Evolutionary conservation across 2,329 filamentous ascomycete genomes (phyloP), one percentile per base, ranked within the genome.

Genomic region (Rhynchosporium graminicola): DNA sequence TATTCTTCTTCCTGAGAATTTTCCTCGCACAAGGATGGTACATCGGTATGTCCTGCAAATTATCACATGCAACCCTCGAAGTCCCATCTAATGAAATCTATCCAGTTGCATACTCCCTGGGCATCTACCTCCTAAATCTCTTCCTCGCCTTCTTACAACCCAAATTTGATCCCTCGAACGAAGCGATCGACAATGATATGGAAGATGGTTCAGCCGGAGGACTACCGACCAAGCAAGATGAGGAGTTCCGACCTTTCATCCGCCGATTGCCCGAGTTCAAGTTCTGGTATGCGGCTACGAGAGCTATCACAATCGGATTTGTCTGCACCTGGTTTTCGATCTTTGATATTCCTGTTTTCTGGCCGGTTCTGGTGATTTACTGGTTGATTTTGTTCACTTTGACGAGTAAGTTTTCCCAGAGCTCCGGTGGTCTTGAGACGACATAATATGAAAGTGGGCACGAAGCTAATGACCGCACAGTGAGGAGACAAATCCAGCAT

Each of bases 401-500:
- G 78, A 99, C 95, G 61, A 99, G 92, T 96, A 82, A 76, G 92
- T 85, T 56, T 51, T 57, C 15, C 2, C 33, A 36, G 33, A 6
- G 33, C 33, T 36, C 5, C 6, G 33, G 33, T 5, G 9, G 33
- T 6, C 33, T 36, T 6, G 33, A 6, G 5, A 10, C 5, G 33
- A 36, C 33, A 36, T 10, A 36, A 20, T 20, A 20, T 20, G 38
- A 57, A 26, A 43, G 42, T 12, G n/a, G 1, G 3, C 36, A 29
- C 6, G 4, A 12, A 60, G 55, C 66, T 68, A 63, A 69, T 56
- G 6, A 5, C n/a, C 4, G 20, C 20, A 36, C 71, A 96, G 92
- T 99, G 95, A 87, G 95, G 78, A 91, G 95, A 82, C 95, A 99
- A 80, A 99, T 99, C 72, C 95, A 99, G 81, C 95, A 98, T 80